Evolutionary conservation across 257 asterid species (phyloP).

Genomic region (Salvia splendens): DNA sequence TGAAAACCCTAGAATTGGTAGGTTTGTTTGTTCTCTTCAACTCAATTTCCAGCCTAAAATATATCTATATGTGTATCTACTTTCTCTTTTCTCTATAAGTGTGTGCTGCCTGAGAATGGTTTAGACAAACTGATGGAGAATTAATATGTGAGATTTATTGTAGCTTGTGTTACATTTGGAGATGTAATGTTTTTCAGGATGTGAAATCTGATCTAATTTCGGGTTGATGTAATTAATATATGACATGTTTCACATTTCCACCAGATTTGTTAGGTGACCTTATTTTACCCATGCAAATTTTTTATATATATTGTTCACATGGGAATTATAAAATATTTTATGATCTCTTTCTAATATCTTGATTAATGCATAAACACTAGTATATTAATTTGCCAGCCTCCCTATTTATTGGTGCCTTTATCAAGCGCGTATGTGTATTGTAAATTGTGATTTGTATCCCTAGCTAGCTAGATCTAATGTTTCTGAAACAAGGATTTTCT

Average conservation of each 20-base stretch:
- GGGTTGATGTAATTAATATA: not conserved
- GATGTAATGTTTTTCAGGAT: constrained; percentile 23
- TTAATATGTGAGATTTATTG: constrained; percentile 35
- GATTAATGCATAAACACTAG: not conserved
- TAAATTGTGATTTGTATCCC: not conserved
- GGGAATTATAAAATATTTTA: constrained; percentile 18
- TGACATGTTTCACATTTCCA: not conserved
- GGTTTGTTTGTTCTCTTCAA: constrained; percentile 34
- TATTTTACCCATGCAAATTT: constrained; percentile 25
- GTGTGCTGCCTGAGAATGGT: constrained; percentile 26
- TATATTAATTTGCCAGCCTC: too few relatives aligned
- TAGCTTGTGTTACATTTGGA: constrained; percentile 28
- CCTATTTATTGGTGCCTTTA: not conserved
- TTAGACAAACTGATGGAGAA: constrained; percentile 25
- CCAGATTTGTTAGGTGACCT: not conserved
- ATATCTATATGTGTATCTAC: not conserved
- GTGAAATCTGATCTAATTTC: constrained; percentile 24
- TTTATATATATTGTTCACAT: constrained; percentile 7
- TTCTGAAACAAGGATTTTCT: not conserved
- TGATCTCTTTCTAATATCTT: constrained; percentile 1
- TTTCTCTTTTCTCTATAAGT: not conserved
- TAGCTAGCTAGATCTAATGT: not conserved
- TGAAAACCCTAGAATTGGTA: constrained; percentile 62
- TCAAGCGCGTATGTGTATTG: not conserved
- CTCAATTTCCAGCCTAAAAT: constrained; percentile 34